These are phyloP conservation scores for Lactarius trivialis DNA, from an alignment of 768 basidiomycete genomes.

Conservation along the genomic window DNA sequence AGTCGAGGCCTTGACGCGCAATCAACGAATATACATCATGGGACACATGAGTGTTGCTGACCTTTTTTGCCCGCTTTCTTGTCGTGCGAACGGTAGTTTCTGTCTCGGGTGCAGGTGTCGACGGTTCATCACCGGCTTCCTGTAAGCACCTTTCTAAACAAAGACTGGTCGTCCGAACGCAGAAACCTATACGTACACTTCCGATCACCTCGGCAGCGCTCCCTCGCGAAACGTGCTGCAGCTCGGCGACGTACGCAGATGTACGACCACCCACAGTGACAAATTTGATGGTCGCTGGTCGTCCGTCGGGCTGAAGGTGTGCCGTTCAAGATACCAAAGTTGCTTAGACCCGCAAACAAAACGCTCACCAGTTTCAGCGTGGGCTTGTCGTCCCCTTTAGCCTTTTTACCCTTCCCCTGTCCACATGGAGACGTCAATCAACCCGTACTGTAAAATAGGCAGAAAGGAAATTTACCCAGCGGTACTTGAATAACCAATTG, in stretches of 20 bases:
- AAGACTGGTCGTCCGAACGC: not conserved
- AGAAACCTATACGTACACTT: not conserved
- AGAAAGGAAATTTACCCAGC: slow-evolving; percentile 45
- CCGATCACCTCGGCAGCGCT: not conserved
- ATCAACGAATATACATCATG: not conserved
- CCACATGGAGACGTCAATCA: slow-evolving; percentile 19
- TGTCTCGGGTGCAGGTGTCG: slow-evolving; percentile 24
- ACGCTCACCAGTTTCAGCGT: slow-evolving; percentile 41
- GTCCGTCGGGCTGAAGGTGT: slow-evolving; percentile 50
- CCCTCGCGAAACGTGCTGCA: slow-evolving; percentile 38
- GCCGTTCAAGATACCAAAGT: not conserved
- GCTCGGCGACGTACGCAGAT: slow-evolving; percentile 60
- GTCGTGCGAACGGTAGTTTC: slow-evolving; percentile 14
- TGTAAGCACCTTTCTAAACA: not conserved
- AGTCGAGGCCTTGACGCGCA: not conserved
- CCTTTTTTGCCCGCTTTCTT: slow-evolving; percentile 23
- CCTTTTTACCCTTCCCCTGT: slow-evolving; percentile 55
- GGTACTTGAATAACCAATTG: slow-evolving; percentile 61
- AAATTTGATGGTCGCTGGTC: slow-evolving; percentile 67
- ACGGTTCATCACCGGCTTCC: slow-evolving; percentile 23
- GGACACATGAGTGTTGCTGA: not conserved
- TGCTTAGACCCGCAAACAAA: not conserved
- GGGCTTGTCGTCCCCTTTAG: slow-evolving; percentile 25
- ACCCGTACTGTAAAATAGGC: not conserved
- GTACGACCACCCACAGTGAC: slow-evolving; percentile 72